Percentiles rank a stretch among this genome's conserved stretches.
Conservation (phyloP, 1,284 basidiomycete species). For the Cronartium quercuum region DNA sequence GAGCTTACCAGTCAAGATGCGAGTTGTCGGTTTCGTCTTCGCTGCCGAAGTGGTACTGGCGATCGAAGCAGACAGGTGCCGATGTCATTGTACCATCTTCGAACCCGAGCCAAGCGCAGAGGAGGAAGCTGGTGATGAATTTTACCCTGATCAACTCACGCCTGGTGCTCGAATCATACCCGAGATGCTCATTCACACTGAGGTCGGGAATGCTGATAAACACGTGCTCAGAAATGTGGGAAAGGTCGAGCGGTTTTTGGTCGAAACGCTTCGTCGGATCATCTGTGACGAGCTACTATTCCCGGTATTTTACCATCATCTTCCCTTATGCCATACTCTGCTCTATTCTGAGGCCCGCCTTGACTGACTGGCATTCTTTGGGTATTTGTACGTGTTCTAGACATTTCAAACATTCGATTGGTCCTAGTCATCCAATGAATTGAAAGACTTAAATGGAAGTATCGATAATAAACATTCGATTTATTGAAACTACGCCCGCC, state of each 20-base stretch:
- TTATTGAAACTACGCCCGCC: too few relatives aligned
- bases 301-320: background rate
- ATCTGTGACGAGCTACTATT: slow-evolving; percentile 57
- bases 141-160: background rate
- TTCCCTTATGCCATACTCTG: background rate
- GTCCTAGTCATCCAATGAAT: background rate
- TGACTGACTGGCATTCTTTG: background rate
- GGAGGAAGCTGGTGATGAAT: background rate
- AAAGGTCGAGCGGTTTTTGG: slow-evolving; percentile 89
- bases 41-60: slow-evolving; percentile 80
- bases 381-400: background rate
- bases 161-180: slow-evolving; percentile 75
- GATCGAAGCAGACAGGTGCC: slow-evolving; percentile 69
- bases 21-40: slow-evolving; percentile 79
- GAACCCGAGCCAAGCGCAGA: slow-evolving; percentile 51
- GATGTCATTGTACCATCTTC: slow-evolving; percentile 79
- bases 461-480: too few relatives aligned
- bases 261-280: slow-evolving; percentile 87
- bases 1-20: slow-evolving; percentile 86
- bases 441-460: background rate
- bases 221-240: slow-evolving; percentile 95
- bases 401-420: slow-evolving; percentile 38
- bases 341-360: background rate
- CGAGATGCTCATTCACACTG: slow-evolving; percentile 86
- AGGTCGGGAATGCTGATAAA: slow-evolving; percentile 92